Conservation (phyloP, 2,329 filamentous ascomycete species). For the Phyllosticta capitalensis region DNA sequence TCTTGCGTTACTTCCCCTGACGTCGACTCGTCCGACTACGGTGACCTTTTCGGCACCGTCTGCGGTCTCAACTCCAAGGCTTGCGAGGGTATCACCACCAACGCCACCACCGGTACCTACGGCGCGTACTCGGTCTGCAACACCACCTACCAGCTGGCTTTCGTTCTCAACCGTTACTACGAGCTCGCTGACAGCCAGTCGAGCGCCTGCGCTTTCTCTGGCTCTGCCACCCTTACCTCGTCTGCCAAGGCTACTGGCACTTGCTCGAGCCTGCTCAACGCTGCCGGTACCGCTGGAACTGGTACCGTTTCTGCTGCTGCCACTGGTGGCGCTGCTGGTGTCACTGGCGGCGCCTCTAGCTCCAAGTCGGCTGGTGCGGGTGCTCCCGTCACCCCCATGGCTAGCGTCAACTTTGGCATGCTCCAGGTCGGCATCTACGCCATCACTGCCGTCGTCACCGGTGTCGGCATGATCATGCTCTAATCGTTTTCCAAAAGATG, state of each 20-base stretch:
- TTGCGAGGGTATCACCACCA: slow-evolving; percentile 60
- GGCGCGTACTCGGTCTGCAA: slow-evolving; percentile 73
- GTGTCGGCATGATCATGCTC: slow-evolving; percentile 46
- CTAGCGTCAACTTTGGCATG: slow-evolving; percentile 35
- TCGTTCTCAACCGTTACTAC: slow-evolving; percentile 67
- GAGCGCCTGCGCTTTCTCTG: slow-evolving; percentile 62
- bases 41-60: slow-evolving; percentile 62
- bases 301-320: slow-evolving; percentile 44
- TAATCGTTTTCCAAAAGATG: slow-evolving; percentile 22
- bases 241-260: slow-evolving; percentile 36
- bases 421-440: slow-evolving; percentile 43
- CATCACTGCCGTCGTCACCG: slow-evolving; percentile 40
- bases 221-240: slow-evolving; percentile 50
- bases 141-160: slow-evolving; percentile 60
- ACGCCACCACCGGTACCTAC: slow-evolving; percentile 59
- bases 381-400: slow-evolving; percentile 34
- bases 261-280: slow-evolving; percentile 51
- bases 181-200: slow-evolving; percentile 42
- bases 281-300: slow-evolving; percentile 53
- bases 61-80: slow-evolving; percentile 49
- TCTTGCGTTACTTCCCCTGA: slow-evolving; percentile 55
- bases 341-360: slow-evolving; percentile 19
- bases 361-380: slow-evolving; percentile 23
- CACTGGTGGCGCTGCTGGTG: slow-evolving; percentile 26
- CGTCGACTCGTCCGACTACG: slow-evolving; percentile 50